phyloP scores from a whole-genome alignment of 805 yeast genomes.

The Brettanomyces naardenensis region DNA sequence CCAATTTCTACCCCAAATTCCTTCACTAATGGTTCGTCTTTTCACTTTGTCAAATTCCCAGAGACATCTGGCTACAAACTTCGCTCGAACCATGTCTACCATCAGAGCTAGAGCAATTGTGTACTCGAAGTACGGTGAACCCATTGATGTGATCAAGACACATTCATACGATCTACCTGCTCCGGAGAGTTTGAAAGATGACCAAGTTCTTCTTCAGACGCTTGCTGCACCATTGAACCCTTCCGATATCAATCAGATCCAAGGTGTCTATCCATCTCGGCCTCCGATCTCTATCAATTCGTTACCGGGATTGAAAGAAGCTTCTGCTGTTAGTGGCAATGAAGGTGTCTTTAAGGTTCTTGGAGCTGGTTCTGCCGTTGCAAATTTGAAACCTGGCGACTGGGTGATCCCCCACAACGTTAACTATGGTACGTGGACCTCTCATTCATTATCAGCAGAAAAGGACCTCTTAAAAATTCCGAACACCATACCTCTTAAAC shows the following conservation, averaged over 20 bases:
- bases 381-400: constrained; percentile 55
- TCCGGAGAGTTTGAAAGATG: constrained; percentile 18
- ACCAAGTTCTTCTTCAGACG: constrained; percentile 54
- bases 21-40: too few species aligned
- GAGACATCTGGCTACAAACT: too few species aligned
- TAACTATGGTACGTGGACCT: constrained; percentile 91
- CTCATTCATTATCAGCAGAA: constrained; percentile 53
- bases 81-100: constrained; percentile 11
- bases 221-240: constrained; percentile 87
- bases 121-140: constrained; percentile 63
- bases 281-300: constrained; percentile 47
- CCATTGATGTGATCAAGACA: constrained; percentile 43
- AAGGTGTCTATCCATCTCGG: constrained; percentile 77
- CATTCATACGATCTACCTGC: constrained; percentile 46
- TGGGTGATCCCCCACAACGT: constrained; percentile 78
- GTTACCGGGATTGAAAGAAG: constrained; percentile 46
- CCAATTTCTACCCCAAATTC: too few species aligned
- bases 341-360: constrained; percentile 88
- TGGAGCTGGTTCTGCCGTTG: constrained; percentile 52
- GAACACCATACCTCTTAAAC: constrained; percentile 41
- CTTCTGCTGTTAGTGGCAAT: constrained; percentile 84
- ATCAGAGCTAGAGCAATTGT: constrained; percentile 51
- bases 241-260: constrained; percentile 78
- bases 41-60: too few species aligned
- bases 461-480: constrained; percentile 52